Evolutionary conservation across 768 basidiomycete species (phyloP).

Genomic region (Termitomyces sp.): DNA sequence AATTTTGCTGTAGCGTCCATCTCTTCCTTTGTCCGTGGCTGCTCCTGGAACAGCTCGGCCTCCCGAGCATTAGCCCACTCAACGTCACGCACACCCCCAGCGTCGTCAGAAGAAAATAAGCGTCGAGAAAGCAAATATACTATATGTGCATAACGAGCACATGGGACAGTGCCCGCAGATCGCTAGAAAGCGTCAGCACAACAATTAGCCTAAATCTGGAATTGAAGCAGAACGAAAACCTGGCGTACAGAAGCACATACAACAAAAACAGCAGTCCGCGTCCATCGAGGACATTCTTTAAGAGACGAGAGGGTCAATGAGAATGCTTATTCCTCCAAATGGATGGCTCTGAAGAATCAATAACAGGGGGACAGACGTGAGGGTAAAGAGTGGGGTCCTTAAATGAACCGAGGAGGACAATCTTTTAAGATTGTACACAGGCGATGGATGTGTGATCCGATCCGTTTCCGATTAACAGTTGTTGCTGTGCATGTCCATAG

Average conservation of each 20-base stretch:
- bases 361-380: background rate
- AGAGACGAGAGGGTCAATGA: background rate
- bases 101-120: background rate
- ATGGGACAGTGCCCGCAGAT: conserved; percentile 8
- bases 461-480: background rate
- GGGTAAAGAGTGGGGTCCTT: background rate
- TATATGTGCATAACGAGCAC: conserved; percentile 8
- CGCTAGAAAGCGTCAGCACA: background rate
- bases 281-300: conserved; percentile 2
- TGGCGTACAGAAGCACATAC: conserved; percentile 8
- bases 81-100: background rate
- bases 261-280: conserved; percentile 8
- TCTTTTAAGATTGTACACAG: background rate
- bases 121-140: background rate
- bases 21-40: conserved; percentile 3
- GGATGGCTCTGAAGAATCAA: background rate
- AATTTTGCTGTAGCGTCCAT: conserved; percentile 8
- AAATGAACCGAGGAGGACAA: background rate
- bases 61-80: background rate
- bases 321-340: background rate
- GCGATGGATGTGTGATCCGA: background rate
- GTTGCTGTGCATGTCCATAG: background rate
- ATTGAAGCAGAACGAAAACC: background rate
- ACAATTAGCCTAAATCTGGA: background rate
- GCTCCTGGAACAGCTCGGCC: conserved; percentile 12